Conservation (phyloP, 441 rosid species). For the Iberis amara region DNA sequence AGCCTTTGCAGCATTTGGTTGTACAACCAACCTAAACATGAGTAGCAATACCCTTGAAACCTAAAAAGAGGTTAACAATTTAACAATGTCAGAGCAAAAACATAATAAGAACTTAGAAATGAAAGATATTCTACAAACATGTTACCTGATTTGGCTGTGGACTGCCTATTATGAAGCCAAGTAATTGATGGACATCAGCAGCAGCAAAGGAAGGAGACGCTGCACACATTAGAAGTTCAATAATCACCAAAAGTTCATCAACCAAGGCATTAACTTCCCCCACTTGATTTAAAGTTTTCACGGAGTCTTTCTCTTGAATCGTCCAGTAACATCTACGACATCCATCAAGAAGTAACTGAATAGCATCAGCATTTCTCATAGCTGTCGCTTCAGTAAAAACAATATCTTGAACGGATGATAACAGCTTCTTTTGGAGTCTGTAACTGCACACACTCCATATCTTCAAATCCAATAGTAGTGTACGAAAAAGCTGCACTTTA, state of each 20-base stretch:
- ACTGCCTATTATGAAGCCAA: constrained; percentile 84
- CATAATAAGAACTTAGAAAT: not conserved
- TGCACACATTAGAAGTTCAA: constrained; percentile 83
- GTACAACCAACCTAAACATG: constrained; percentile 72
- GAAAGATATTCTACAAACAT: not conserved
- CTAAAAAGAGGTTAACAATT: constrained; percentile 38
- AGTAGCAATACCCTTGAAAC: constrained; percentile 80
- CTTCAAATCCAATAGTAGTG: constrained; percentile 71
- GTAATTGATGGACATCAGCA: constrained; percentile 64
- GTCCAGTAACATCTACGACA: constrained; percentile 96
- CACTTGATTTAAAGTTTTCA: constrained; percentile 45
- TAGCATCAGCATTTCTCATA: constrained; percentile 92
- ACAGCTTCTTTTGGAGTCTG: constrained; percentile 84
- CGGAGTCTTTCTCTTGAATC: constrained; percentile 67
- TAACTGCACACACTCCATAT: constrained; percentile 92
- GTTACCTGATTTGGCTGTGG: constrained; percentile 91
- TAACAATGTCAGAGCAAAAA: constrained; percentile 3
- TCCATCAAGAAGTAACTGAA: constrained; percentile 94
- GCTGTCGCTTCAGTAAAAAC: constrained; percentile 78
- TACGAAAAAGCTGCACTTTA: constrained; percentile 83
- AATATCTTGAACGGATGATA: constrained; percentile 90
- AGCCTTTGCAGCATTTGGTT: constrained; percentile 78
- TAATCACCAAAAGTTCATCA: constrained; percentile 87
- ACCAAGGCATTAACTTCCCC: constrained; percentile 93
- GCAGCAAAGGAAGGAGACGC: constrained; percentile 61